These are phyloP conservation scores for Penicillium arizonense DNA, from an alignment of 495 filamentous ascomycete genomes.

Conservation along the genomic window DNA sequence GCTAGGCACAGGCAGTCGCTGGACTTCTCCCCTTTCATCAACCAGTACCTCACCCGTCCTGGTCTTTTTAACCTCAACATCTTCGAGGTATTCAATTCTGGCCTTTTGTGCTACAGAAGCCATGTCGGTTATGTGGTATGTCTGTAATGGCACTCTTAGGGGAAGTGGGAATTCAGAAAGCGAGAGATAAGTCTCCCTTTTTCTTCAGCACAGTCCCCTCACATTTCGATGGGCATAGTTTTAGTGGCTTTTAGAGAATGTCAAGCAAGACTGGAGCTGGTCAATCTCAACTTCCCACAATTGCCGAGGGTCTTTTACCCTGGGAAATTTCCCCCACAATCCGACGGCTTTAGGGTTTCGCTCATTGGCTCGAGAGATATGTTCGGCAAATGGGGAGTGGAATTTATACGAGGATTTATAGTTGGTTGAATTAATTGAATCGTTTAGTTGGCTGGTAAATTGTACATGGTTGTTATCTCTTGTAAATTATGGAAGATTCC, in stretches of 20 bases:
- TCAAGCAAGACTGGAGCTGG: too few relatives aligned
- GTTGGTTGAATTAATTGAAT: too few relatives aligned
- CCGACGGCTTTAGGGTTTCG: neutral
- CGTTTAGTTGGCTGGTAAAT: too few relatives aligned
- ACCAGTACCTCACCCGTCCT: conserved; percentile 19
- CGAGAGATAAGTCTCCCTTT: neutral
- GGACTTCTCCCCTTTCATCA: conserved; percentile 20
- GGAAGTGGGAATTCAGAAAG: neutral
- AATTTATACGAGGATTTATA: neutral
- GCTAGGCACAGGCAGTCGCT: conserved; percentile 31
- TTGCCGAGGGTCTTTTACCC: neutral
- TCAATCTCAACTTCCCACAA: neutral
- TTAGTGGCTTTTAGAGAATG: too few relatives aligned
- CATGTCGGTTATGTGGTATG: neutral
- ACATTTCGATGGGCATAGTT: too few relatives aligned
- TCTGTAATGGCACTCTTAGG: too few relatives aligned
- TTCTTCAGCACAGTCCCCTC: too few relatives aligned
- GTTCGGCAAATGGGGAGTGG: too few relatives aligned
- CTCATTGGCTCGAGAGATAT: neutral
- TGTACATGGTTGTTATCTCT: neutral
- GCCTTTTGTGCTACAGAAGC: conserved; percentile 14
- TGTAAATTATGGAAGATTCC: conserved; percentile 16
- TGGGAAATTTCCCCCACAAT: neutral
- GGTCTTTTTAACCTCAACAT: conserved; percentile 7
- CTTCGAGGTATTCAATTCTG: conserved; percentile 22